Conservation (phyloP, 495 filamentous ascomycete species). For the Xylaria bambusicola region DNA sequence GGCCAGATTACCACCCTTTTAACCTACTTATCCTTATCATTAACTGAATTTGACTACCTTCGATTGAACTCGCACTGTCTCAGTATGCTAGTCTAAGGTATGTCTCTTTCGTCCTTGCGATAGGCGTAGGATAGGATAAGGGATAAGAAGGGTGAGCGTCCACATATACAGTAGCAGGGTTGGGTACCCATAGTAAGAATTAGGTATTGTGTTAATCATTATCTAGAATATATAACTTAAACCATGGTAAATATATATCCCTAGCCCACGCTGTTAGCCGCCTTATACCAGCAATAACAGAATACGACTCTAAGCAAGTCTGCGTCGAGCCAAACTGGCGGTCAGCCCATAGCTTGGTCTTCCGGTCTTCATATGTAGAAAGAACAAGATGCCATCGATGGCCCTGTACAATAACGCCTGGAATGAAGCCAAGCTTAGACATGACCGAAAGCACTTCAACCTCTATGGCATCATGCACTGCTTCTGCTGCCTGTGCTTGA, state of each 20-base stretch:
- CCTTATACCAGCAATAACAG: conserved; percentile 11
- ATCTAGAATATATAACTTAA: conserved; percentile 11
- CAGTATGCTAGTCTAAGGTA: too few relatives aligned
- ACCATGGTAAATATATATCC: conserved; percentile 17
- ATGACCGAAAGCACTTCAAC: background rate
- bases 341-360: conserved; percentile 8
- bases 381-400: conserved; percentile 15
- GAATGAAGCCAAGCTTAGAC: conserved; percentile 15
- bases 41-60: too few relatives aligned
- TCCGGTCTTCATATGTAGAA: conserved; percentile 14
- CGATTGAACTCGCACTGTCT: too few relatives aligned
- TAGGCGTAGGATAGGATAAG: too few relatives aligned
- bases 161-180: too few relatives aligned
- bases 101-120: too few relatives aligned
- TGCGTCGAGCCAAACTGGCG: conserved; percentile 11
- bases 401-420: conserved; percentile 16
- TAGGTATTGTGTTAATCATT: conserved; percentile 8
- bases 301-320: conserved; percentile 10
- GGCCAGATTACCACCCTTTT: too few relatives aligned
- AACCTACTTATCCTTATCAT: too few relatives aligned
- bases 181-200: too few relatives aligned
- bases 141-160: too few relatives aligned
- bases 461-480: background rate
- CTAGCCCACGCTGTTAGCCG: conserved; percentile 11
- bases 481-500: too few relatives aligned